Evolutionary conservation across 2,329 filamentous ascomycete species (phyloP).

Genomic region (Pseudogymnoascus sp.): DNA sequence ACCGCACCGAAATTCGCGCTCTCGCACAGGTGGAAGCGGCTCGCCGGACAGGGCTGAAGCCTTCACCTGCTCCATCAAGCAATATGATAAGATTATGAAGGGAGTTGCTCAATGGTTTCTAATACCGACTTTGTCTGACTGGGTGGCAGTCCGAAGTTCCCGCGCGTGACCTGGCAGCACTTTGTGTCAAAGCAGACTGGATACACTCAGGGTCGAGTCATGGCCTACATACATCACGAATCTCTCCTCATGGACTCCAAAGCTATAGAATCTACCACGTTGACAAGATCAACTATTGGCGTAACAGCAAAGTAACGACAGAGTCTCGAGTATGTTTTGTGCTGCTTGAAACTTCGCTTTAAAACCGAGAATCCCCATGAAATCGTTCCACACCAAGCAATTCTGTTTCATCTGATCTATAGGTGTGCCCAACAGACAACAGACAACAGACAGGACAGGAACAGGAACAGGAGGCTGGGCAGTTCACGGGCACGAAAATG

Average conservation of each 20-base stretch:
- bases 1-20: not conserved
- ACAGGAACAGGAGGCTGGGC: not conserved
- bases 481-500: not conserved
- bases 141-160: not conserved
- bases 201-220: not conserved
- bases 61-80: not conserved
- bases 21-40: not conserved
- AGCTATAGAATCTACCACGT: not conserved
- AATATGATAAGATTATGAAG: constrained; percentile 6
- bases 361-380: not conserved
- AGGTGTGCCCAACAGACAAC: not conserved
- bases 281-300: not conserved
- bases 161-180: not conserved
- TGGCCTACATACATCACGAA: not conserved
- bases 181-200: not conserved
- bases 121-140: not conserved
- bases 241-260: not conserved
- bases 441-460: not conserved
- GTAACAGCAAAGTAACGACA: not conserved
- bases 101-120: not conserved
- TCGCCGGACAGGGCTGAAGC: not conserved
- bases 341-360: not conserved
- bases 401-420: constrained; percentile 8
- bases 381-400: not conserved
- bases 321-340: constrained; percentile 8